A percentile compares a stretch with the other conserved stretches of the same genome.
Conservation (phyloP, 2,329 filamentous ascomycete genomes). For the Fusarium fujikuroi region DNA sequence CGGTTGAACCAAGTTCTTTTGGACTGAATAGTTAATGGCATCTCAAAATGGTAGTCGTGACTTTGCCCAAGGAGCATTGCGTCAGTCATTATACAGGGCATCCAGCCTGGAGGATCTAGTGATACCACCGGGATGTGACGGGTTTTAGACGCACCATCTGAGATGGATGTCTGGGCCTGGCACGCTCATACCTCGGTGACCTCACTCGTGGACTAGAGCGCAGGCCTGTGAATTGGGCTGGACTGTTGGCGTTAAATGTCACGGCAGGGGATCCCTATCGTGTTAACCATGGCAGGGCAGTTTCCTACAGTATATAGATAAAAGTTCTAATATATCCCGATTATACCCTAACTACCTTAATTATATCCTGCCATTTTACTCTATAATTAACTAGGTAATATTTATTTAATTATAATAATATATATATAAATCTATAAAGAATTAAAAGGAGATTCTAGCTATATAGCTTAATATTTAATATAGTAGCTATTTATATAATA, state of each 20-base stretch:
- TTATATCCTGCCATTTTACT: no score
- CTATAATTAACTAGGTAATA: no score
- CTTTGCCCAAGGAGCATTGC: neutral
- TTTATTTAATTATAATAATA: no score
- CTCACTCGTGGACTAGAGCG: conserved; percentile 12
- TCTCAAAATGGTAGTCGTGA: neutral
- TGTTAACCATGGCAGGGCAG: conserved; percentile 12
- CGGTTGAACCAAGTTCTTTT: neutral
- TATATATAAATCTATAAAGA: no score
- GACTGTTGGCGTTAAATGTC: conserved; percentile 22
- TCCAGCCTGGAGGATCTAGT: neutral
- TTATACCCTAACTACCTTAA: no score
- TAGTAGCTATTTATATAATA: no score
- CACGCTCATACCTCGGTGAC: conserved; percentile 22
- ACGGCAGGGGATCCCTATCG: conserved; percentile 29
- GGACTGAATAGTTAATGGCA: neutral
- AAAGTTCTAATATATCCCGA: no score
- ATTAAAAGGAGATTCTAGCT: no score
- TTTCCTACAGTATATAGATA: no score
- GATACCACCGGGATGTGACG: conserved; percentile 21
- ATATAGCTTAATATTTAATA: no score
- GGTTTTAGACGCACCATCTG: conserved; percentile 29
- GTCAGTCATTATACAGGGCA: neutral
- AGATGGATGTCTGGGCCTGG: conserved; percentile 37
- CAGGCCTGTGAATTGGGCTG: neutral